Conservation (phyloP, 1,284 basidiomycete species). For the Rhodotorula sp. region DNA sequence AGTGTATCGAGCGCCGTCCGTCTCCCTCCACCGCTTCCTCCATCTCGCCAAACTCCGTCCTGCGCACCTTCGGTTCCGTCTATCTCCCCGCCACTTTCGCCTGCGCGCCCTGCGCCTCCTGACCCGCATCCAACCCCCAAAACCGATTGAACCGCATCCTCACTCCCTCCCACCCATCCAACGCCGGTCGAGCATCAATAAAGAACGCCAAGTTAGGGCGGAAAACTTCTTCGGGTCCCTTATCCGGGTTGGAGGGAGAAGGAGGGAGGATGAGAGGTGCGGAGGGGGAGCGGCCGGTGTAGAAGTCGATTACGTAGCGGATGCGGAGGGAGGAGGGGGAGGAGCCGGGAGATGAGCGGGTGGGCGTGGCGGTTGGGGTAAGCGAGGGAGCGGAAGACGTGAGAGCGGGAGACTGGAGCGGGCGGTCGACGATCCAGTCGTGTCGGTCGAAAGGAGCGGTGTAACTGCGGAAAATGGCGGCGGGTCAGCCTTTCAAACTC, state of each 20-base stretch:
- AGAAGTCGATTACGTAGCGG: constrained; percentile 98
- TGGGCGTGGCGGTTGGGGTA: not conserved
- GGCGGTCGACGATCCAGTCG: constrained; percentile 91
- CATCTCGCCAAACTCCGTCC: too few relatives aligned
- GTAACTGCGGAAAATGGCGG: constrained; percentile 59
- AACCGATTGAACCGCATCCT: constrained; percentile 57
- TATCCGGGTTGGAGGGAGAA: constrained; percentile 44
- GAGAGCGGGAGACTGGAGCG: constrained; percentile 15
- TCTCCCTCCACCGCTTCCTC: too few relatives aligned
- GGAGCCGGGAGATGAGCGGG: not conserved
- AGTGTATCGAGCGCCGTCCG: too few relatives aligned
- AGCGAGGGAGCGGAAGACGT: not conserved
- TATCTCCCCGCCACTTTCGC: constrained; percentile 34
- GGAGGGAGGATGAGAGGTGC: constrained; percentile 40
- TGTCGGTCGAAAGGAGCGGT: constrained; percentile 93
- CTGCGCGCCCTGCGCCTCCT: constrained; percentile 26
- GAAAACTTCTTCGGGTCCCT: constrained; percentile 47
- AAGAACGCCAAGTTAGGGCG: constrained; percentile 65
- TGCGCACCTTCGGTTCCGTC: not conserved
- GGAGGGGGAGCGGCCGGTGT: constrained; percentile 68
- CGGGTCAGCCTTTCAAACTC: constrained; percentile 1
- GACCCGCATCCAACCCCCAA: constrained; percentile 12
- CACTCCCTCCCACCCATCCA: constrained; percentile 86
- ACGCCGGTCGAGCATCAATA: constrained; percentile 87
- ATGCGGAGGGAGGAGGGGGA: constrained; percentile 65